A percentile compares a stretch with the other conserved stretches of the same genome.
phyloP scores from a whole-genome alignment of 2,329 filamentous ascomycete species.

The Botryosphaeria dothidea region DNA sequence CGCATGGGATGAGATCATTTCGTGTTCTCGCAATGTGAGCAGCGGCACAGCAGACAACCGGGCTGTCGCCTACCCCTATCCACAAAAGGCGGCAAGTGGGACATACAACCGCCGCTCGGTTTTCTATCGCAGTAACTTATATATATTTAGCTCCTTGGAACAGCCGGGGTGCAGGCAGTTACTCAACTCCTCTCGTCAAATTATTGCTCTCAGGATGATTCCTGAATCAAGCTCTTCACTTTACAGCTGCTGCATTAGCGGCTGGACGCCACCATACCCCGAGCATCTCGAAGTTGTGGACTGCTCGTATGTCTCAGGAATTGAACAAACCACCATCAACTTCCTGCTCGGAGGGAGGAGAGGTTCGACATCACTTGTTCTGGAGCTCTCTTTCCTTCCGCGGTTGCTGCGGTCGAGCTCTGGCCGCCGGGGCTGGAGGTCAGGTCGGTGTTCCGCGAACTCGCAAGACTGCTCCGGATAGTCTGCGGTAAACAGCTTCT shows the following conservation, averaged over 20 bases:
- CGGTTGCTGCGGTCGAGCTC: not conserved
- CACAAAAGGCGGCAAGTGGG: not conserved
- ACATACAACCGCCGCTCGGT: not conserved
- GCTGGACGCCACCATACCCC: not conserved
- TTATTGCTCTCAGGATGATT: not conserved
- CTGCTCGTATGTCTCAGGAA: not conserved
- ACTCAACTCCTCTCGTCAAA: not conserved
- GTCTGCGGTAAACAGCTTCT: not conserved
- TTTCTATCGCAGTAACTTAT: not conserved
- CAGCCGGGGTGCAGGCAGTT: not conserved
- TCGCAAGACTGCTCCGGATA: not conserved
- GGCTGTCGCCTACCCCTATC: not conserved
- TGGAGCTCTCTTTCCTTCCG: not conserved
- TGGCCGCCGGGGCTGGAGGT: not conserved
- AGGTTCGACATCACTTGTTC: not conserved
- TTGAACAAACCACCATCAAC: not conserved
- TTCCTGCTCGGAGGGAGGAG: not conserved
- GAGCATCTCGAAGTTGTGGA: not conserved
- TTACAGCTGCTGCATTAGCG: not conserved
- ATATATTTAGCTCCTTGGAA: not conserved
- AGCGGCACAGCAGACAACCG: not conserved
- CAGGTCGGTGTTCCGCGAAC: not conserved
- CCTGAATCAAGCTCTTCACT: not conserved
- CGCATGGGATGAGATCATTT: not conserved
- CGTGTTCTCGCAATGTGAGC: not conserved